A percentile compares a stretch with the other conserved stretches of the same genome.
These are phyloP conservation scores for Rosa persica DNA, from an alignment of 306 rosid species.

Conservation along the genomic window DNA sequence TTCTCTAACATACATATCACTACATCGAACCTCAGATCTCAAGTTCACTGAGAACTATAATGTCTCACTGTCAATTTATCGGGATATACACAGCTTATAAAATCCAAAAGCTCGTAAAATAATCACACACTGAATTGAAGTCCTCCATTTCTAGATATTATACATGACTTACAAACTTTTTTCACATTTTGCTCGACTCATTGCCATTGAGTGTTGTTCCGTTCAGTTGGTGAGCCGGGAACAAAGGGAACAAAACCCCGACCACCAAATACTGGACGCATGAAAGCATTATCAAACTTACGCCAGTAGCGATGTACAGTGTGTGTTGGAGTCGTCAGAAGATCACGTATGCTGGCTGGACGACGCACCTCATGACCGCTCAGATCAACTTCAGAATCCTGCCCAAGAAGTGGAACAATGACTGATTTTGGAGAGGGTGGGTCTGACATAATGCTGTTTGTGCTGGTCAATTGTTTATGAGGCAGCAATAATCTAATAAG, in stretches of 20 bases:
- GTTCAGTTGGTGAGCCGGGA: constrained; percentile 61
- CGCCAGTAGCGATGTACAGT: constrained; percentile 90
- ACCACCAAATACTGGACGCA: constrained; percentile 98
- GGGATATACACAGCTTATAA: neutral
- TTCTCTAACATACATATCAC: neutral
- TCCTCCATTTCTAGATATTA: constrained; percentile 22
- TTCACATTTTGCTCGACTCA: constrained; percentile 32
- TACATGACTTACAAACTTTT: constrained; percentile 29
- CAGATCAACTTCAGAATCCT: constrained; percentile 61
- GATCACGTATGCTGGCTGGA: constrained; percentile 67
- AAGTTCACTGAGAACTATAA: neutral
- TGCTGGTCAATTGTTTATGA: constrained; percentile 56
- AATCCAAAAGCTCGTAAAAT: constrained; percentile 24
- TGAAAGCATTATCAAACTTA: constrained; percentile 72
- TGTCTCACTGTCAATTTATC: neutral
- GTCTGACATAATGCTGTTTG: constrained; percentile 35
- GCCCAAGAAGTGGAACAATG: constrained; percentile 63
- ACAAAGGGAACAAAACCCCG: constrained; percentile 84
- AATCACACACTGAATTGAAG: constrained; percentile 18
- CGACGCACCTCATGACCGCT: constrained; percentile 30
- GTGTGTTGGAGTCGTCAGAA: constrained; percentile 71
- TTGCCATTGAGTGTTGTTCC: constrained; percentile 39
- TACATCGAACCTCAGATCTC: neutral
- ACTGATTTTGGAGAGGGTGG: constrained; percentile 58
- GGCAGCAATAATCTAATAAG: constrained; percentile 76